Conservation (phyloP, 768 basidiomycete genomes). For the Roridomyces roridus region DNA sequence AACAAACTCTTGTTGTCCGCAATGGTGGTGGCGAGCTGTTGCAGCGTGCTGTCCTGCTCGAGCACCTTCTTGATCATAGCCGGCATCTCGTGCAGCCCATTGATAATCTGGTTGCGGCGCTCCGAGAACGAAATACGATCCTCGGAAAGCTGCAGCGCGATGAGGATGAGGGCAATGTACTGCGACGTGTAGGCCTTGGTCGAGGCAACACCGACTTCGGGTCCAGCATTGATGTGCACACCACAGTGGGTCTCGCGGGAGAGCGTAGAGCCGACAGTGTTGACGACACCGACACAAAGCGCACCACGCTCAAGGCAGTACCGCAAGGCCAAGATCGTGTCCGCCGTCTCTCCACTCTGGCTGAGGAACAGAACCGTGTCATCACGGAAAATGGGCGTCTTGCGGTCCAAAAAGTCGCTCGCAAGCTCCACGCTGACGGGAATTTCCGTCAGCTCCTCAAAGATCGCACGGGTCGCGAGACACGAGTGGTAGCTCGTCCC, state of each 20-base stretch:
- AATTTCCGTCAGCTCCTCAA: conserved; percentile 98
- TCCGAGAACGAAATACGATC: conserved; percentile 93
- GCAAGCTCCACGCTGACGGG: conserved; percentile 97
- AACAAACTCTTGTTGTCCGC: conserved; percentile 85
- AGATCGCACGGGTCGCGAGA: conserved; percentile 95
- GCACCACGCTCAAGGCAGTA: conserved; percentile 98
- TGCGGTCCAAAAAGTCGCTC: conserved; percentile 97
- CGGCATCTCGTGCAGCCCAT: conserved; percentile 90
- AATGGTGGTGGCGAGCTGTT: conserved; percentile 84
- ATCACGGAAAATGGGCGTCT: conserved; percentile 99
- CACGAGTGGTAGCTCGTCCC: conserved; percentile 99
- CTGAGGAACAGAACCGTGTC: conserved; percentile 96
- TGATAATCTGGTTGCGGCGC: conserved; percentile 92
- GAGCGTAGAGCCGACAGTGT: conserved; percentile 97
- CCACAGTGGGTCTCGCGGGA: conserved; percentile 99
- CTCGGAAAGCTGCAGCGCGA: conserved; percentile 97
- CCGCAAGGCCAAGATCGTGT: conserved; percentile 93
- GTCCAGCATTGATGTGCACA: conserved; percentile 99
- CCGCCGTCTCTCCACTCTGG: conserved; percentile 98
- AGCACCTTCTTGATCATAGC: conserved; percentile 88
- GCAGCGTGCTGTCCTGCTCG: conserved; percentile 74
- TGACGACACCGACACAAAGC: conserved; percentile 96
- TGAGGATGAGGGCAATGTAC: conserved; percentile 97
- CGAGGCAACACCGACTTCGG: conserved; percentile 98
- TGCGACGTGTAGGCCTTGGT: conserved; percentile 99